These are phyloP conservation scores for Dispira simplex DNA, from an alignment of 192 early-diverging fungal genomes.

Conservation along the genomic window DNA sequence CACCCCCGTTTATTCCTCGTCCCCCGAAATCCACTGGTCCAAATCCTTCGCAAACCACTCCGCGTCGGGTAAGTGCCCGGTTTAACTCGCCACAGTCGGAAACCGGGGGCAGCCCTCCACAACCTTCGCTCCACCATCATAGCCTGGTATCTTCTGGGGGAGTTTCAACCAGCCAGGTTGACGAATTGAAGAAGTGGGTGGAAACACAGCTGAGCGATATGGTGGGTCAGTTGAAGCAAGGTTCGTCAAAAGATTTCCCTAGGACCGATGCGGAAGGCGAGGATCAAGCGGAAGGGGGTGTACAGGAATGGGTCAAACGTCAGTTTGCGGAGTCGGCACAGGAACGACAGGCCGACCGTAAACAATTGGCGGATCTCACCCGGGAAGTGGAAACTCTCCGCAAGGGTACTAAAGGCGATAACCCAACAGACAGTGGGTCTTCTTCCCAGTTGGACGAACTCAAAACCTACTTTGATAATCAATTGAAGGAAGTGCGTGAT, in stretches of 20 bases:
- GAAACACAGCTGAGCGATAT: background rate
- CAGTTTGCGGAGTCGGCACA: background rate
- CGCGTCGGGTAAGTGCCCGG: background rate
- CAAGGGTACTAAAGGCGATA: background rate
- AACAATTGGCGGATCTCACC: background rate
- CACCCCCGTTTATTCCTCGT: conserved; percentile 1
- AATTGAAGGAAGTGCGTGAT: conserved; percentile 7
- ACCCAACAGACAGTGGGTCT: background rate
- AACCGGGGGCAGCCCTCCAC: background rate
- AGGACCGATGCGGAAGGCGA: background rate
- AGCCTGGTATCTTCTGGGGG: background rate
- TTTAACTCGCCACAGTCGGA: background rate
- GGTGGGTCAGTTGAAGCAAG: background rate
- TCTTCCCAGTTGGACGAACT: conserved; percentile 3
- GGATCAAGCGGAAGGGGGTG: background rate
- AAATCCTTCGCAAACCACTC: background rate
- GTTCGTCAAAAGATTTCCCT: background rate
- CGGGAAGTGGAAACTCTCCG: background rate
- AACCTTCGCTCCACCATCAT: background rate
- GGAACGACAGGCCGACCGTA: background rate
- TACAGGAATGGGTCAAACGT: conserved; percentile 1
- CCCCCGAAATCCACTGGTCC: background rate
- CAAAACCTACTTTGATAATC: conserved; percentile 1
- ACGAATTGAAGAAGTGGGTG: background rate
- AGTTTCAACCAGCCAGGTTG: background rate